phyloP scores from a whole-genome alignment of 345 rosid species.

The Microthlaspi erraticum region DNA sequence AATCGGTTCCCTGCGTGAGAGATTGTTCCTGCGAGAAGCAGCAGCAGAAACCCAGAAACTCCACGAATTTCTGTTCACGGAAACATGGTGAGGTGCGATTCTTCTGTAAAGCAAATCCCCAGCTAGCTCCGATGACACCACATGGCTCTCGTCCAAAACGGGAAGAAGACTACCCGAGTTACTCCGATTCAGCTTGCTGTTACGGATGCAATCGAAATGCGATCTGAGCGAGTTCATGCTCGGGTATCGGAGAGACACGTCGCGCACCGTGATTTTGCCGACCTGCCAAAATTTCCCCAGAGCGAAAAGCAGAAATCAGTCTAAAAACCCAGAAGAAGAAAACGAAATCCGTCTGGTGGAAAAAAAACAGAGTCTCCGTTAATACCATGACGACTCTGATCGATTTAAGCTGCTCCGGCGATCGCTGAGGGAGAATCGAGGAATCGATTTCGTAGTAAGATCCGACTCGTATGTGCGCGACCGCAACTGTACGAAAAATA shows the following conservation, averaged over 20 bases:
- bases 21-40: conserved; percentile 31
- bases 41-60: conserved; percentile 64
- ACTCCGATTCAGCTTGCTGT: conserved; percentile 32
- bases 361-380: conserved; percentile 18
- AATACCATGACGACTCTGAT: conserved; percentile 74
- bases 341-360: background rate
- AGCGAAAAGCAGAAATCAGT: background rate
- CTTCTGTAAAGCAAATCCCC: conserved; percentile 66
- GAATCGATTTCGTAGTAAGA: conserved; percentile 78
- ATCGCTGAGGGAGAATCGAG: conserved; percentile 55
- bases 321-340: background rate
- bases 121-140: conserved; percentile 58
- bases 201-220: conserved; percentile 51
- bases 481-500: conserved; percentile 41
- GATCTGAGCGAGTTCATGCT: conserved; percentile 58
- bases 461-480: conserved; percentile 63
- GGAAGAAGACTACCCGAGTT: conserved; percentile 66
- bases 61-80: conserved; percentile 51
- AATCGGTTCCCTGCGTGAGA: background rate
- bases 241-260: conserved; percentile 74
- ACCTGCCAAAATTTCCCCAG: conserved; percentile 53
- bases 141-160: conserved; percentile 68
- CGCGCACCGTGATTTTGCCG: conserved; percentile 58
- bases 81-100: conserved; percentile 60
- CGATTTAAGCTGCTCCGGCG: conserved; percentile 65